Percentiles rank a stretch among this genome's conserved stretches.
Evolutionary conservation across 1,284 basidiomycete species (phyloP).

Genomic region (Baeospora myosura): DNA sequence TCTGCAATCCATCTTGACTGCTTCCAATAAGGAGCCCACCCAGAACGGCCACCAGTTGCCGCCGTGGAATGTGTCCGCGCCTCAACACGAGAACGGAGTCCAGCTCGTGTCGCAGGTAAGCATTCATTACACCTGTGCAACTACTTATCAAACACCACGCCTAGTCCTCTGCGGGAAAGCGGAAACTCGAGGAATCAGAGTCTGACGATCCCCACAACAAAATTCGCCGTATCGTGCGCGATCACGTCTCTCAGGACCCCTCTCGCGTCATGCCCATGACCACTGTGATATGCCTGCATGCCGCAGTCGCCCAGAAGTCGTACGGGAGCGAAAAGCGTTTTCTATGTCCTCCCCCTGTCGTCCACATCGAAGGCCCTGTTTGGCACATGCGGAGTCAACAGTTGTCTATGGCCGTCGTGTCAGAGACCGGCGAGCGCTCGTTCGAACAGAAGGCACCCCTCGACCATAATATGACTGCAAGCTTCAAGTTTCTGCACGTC

Average conservation of each 20-base stretch:
- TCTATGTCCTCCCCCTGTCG: conserved; percentile 82
- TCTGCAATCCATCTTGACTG: conserved; percentile 55
- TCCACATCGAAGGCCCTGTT: conserved; percentile 80
- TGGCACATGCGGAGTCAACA: conserved; percentile 75
- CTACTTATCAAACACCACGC: conserved; percentile 9
- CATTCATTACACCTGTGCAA: conserved; percentile 8
- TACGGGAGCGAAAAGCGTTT: conserved; percentile 91
- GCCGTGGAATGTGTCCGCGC: conserved; percentile 31
- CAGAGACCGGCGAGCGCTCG: conserved; percentile 74
- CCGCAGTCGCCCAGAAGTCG: conserved; percentile 87
- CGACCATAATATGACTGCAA: conserved; percentile 75
- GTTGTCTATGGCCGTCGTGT: conserved; percentile 79
- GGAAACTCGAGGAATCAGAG: conserved; percentile 65
- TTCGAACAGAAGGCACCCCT: conserved; percentile 76
- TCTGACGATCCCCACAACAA: conserved; percentile 67
- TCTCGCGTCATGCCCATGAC: conserved; percentile 76
- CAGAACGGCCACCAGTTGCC: conserved; percentile 31
- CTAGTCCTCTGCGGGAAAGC: conserved; percentile 45
- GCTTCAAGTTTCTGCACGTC: conserved; percentile 87
- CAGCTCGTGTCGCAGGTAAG: conserved; percentile 24
- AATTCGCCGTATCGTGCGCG: conserved; percentile 73
- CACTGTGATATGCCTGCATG: conserved; percentile 81
- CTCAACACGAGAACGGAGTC: conserved; percentile 18
- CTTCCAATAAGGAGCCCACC: conserved; percentile 35
- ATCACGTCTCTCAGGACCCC: conserved; percentile 68